Evolutionary conservation across 129 eudicot species (phyloP).

Genomic region (Saussurea involucrata): DNA sequence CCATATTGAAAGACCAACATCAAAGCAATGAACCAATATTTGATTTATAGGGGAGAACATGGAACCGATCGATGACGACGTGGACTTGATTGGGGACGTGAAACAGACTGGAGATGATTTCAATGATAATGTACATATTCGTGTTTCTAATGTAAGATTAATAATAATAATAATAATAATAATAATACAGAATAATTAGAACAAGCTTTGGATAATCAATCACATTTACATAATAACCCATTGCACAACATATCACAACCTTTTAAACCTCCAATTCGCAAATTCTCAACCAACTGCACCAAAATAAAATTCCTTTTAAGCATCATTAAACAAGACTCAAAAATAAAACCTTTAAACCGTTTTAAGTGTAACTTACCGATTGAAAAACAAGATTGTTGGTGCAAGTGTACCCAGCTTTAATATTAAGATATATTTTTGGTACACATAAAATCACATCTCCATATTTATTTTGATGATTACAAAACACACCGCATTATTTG

Average conservation of each 20-base stretch:
- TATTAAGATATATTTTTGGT: too few relatives aligned
- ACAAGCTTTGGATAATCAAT: background rate
- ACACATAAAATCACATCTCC: too few relatives aligned
- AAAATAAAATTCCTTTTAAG: background rate
- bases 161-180: too few relatives aligned
- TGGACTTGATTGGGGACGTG: too few relatives aligned
- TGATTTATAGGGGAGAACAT: too few relatives aligned
- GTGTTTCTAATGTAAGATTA: background rate
- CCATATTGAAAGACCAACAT: too few relatives aligned
- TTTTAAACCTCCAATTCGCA: background rate
- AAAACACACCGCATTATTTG: too few relatives aligned
- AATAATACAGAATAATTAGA: background rate
- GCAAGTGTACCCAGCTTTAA: too few relatives aligned
- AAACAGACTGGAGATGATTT: too few relatives aligned
- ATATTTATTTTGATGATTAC: too few relatives aligned
- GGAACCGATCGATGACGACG: too few relatives aligned
- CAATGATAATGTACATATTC: background rate
- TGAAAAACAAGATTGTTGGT: background rate
- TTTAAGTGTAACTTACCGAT: background rate
- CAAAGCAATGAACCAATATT: too few relatives aligned
- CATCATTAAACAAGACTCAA: background rate
- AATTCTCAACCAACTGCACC: background rate
- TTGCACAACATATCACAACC: background rate
- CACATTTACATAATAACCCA: background rate
- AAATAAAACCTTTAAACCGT: background rate